phyloP scores from a whole-genome alignment of 306 rosid genomes.

The Prosopis cineraria region DNA sequence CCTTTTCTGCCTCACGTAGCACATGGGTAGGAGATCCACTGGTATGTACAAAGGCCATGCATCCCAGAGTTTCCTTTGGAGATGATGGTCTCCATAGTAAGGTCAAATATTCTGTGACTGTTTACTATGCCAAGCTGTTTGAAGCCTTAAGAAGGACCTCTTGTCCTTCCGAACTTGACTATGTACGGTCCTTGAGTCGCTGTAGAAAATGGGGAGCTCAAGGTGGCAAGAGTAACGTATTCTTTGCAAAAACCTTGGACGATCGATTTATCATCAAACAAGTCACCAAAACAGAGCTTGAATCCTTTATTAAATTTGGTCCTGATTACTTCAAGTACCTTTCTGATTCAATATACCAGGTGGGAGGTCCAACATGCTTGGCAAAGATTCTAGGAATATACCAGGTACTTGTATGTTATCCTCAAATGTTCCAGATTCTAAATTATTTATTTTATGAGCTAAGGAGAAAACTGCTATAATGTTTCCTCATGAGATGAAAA shows the following conservation, averaged over 20 bases:
- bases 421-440: constrained; percentile 27
- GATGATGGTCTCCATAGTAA: constrained; percentile 73
- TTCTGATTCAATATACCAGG: constrained; percentile 65
- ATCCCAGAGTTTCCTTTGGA: constrained; percentile 84
- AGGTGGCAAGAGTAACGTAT: constrained; percentile 98
- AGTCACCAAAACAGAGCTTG: constrained; percentile 93
- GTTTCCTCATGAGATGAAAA: constrained; percentile 21
- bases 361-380: constrained; percentile 89
- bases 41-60: constrained; percentile 61
- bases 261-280: constrained; percentile 90
- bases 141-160: constrained; percentile 82
- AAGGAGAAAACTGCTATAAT: background rate
- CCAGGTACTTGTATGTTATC: constrained; percentile 64
- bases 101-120: constrained; percentile 69
- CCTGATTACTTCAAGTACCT: constrained; percentile 83
- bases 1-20: constrained; percentile 65
- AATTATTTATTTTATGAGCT: constrained; percentile 10
- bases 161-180: constrained; percentile 86
- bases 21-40: constrained; percentile 57
- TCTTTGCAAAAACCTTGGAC: constrained; percentile 92
- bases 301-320: constrained; percentile 85
- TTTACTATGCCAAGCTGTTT: constrained; percentile 82
- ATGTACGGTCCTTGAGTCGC: constrained; percentile 86
- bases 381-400: constrained; percentile 97
- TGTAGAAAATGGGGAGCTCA: constrained; percentile 98